phyloP scores from a whole-genome alignment of 148 eudicot genomes.

The Camellia lanceoleosa region DNA sequence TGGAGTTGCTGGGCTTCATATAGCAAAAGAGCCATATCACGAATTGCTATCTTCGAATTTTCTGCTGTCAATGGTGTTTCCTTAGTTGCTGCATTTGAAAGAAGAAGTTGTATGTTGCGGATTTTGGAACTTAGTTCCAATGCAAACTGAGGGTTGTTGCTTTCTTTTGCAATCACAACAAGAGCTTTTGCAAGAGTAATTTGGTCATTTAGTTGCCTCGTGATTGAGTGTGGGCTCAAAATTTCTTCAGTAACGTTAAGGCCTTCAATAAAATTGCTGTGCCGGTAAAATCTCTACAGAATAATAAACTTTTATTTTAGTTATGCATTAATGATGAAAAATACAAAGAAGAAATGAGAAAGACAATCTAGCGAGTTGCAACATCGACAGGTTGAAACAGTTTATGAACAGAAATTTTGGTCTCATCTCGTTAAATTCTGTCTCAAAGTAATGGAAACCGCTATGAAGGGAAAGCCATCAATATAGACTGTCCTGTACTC shows the following conservation, averaged over 20 bases:
- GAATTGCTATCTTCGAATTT: conserved; percentile 67
- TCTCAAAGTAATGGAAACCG: neutral
- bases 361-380: neutral
- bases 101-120: conserved; percentile 68
- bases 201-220: conserved; percentile 38
- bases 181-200: conserved; percentile 45
- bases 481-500: no score
- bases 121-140: conserved; percentile 87
- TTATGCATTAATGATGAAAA: neutral
- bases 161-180: conserved; percentile 82
- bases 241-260: conserved; percentile 39
- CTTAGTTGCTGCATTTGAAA: conserved; percentile 71
- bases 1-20: conserved; percentile 75
- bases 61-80: conserved; percentile 54
- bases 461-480: neutral
- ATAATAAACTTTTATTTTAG: neutral
- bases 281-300: conserved; percentile 30
- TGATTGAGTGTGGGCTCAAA: conserved; percentile 33
- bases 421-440: neutral
- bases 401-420: neutral
- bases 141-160: conserved; percentile 79
- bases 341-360: neutral
- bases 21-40: conserved; percentile 74
- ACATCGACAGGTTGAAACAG: neutral
- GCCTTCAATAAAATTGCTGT: conserved; percentile 28